Evolutionary conservation across 768 basidiomycete genomes (phyloP).

Genomic region (Mycena alexandri): DNA sequence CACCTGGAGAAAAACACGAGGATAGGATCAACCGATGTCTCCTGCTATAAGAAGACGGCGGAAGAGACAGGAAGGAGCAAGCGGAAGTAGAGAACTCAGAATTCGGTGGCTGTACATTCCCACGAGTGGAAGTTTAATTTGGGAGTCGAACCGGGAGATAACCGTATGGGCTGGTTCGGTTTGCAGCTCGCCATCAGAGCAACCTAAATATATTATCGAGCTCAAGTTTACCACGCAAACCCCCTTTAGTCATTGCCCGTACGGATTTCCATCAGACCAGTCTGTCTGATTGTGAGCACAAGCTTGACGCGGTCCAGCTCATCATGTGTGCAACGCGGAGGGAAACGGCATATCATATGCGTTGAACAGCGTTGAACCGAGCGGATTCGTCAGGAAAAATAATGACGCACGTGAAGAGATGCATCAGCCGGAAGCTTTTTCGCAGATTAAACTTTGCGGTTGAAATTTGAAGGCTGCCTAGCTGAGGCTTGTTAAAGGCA

Average conservation of each 20-base stretch:
- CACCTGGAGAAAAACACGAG: not conserved
- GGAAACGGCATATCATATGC: not conserved
- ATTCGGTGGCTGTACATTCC: constrained; percentile 25
- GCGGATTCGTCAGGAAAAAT: not conserved
- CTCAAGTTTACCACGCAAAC: constrained; percentile 9
- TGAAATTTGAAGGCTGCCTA: not conserved
- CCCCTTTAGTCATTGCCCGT: constrained; percentile 31
- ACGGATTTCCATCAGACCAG: constrained; percentile 34
- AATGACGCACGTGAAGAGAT: constrained; percentile 10
- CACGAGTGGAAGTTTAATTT: not conserved
- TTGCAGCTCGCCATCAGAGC: constrained; percentile 3
- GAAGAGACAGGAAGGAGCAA: constrained; percentile 5
- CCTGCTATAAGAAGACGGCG: constrained; percentile 8
- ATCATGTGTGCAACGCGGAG: constrained; percentile 25
- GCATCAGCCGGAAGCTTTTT: constrained; percentile 11
- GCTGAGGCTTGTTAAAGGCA: no score
- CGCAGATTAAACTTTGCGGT: not conserved
- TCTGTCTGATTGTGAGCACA: constrained; percentile 32
- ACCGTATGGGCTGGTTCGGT: not conserved
- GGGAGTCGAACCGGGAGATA: not conserved
- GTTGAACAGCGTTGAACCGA: constrained; percentile 16
- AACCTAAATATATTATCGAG: constrained; percentile 7
- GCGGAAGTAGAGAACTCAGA: constrained; percentile 28
- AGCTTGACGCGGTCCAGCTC: constrained; percentile 10
- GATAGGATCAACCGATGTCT: constrained; percentile 12